Conservation (phyloP, 345 rosid genomes). For the Lepidium didymum region DNA sequence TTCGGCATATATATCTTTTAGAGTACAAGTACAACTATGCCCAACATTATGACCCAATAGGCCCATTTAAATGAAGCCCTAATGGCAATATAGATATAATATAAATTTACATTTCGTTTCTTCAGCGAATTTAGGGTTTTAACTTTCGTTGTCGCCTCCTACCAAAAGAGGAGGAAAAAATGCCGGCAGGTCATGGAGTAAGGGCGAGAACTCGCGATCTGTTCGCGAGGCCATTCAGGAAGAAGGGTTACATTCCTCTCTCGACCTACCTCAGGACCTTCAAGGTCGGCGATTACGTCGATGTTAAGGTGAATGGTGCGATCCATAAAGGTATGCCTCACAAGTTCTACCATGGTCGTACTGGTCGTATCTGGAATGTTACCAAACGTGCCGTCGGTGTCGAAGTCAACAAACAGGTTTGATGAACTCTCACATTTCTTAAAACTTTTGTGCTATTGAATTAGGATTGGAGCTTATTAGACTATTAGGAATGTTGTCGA, state of each 20-base stretch:
- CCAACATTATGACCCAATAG: not conserved
- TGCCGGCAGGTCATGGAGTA: constrained; percentile 69
- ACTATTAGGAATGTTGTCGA: not conserved
- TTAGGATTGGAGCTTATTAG: not conserved
- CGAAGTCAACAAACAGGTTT: constrained; percentile 76
- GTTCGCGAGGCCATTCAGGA: constrained; percentile 68
- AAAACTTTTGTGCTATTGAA: not conserved
- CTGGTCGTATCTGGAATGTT: constrained; percentile 83
- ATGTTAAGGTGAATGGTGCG: constrained; percentile 77
- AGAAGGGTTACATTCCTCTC: constrained; percentile 76
- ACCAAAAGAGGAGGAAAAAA: constrained; percentile 12
- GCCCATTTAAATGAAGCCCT: constrained; percentile 1
- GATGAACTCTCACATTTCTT: not conserved
- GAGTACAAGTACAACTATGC: not conserved
- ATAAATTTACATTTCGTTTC: not conserved
- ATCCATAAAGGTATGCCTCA: constrained; percentile 93
- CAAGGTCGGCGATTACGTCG: constrained; percentile 76
- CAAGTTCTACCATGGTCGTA: constrained; percentile 87
- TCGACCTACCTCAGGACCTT: constrained; percentile 62
- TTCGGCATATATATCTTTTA: too few relatives aligned
- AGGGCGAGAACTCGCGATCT: constrained; percentile 69
- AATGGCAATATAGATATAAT: not conserved
- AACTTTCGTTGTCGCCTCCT: too few relatives aligned
- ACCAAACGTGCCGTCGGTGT: constrained; percentile 86
- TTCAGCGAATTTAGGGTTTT: too few relatives aligned